Evolutionary conservation across 2,329 filamentous ascomycete genomes (phyloP), one percentile per base, ranked within the genome.

Genomic region (Mycosphaerella sp.): DNA sequence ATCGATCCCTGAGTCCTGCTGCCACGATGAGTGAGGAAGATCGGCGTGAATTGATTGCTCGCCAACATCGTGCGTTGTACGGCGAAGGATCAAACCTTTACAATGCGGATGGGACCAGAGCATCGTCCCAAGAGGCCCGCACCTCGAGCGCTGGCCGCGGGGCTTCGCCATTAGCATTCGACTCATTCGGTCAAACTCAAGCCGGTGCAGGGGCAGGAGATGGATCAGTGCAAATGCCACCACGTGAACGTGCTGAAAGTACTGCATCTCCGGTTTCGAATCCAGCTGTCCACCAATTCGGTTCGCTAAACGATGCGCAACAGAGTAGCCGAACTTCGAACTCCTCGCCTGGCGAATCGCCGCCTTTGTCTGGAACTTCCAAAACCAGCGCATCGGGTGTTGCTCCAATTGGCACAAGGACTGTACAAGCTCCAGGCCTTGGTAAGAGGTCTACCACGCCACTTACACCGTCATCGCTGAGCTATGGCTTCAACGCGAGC

Each of bases 41-140:
- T 66, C 91, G 91, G 64, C 89, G 91, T 64, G 91, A 97, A 64
- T 79, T 97, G 70, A 95, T 97, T 71, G 87, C 90, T 62, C 90
- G 91, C 67, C 93, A 97, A 74, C 89, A 94, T 72, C 90, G 86
- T 71, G 90, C 91, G 59, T 75, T 98, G 60, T 98, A 97, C 71
- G 89, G 89, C 68, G 88, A 81, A 64, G 78, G 79, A 59, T 75
- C 79, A 34, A 72, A 79, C 45, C 85, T 88, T 68, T 82, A 85
- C 66, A 83, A 85, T 60, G 81, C 82, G 44, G 85, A 89, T 55
- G 87, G 90, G 65, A 78, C 79, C 74, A 75, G 85, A 55, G 72
- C 81, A 27, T 82, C 82, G 53, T 82, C 81, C 63, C 84, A 88
- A 59, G 80, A 81, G 28, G 77, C 82, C 44, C 79, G 79, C 49